Evolutionary conservation across 306 rosid species (phyloP).

Genomic region (Psophocarpus tetragonolobus): DNA sequence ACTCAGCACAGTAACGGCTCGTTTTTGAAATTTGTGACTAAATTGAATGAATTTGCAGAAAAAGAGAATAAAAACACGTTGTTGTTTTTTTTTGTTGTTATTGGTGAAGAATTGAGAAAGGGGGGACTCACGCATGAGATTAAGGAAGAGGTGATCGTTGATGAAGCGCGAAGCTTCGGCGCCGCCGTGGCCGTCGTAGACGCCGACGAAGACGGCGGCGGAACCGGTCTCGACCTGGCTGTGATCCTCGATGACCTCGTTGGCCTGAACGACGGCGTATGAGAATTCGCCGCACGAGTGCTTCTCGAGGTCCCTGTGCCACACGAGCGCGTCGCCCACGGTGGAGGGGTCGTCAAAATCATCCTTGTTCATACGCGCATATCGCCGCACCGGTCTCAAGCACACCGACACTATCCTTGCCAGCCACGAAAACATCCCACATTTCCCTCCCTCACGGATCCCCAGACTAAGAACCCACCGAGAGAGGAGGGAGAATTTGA

Average conservation of each 20-base stretch:
- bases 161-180: constrained; percentile 69
- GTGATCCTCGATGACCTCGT: constrained; percentile 70
- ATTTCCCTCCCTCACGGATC: constrained; percentile 65
- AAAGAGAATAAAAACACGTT: too few species aligned
- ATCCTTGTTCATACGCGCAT: constrained; percentile 89
- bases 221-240: constrained; percentile 84
- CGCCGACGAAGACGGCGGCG: constrained; percentile 71
- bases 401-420: constrained; percentile 82
- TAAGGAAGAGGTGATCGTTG: constrained; percentile 59
- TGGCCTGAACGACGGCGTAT: constrained; percentile 83
- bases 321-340: constrained; percentile 58
- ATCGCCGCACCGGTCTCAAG: constrained; percentile 80
- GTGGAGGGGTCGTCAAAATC: constrained; percentile 47
- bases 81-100: too few species aligned
- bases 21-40: too few species aligned
- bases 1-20: too few species aligned
- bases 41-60: too few species aligned
- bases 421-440: constrained; percentile 99
- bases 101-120: background rate
- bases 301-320: constrained; percentile 70
- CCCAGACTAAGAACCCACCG: background rate
- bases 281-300: constrained; percentile 79
- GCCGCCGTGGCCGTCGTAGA: constrained; percentile 95
- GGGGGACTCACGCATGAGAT: constrained; percentile 60
- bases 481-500: background rate